Evolutionary conservation across 352 stramenopile genomes (phyloP).

Genomic region (Phytophthora fragariaefolia): DNA sequence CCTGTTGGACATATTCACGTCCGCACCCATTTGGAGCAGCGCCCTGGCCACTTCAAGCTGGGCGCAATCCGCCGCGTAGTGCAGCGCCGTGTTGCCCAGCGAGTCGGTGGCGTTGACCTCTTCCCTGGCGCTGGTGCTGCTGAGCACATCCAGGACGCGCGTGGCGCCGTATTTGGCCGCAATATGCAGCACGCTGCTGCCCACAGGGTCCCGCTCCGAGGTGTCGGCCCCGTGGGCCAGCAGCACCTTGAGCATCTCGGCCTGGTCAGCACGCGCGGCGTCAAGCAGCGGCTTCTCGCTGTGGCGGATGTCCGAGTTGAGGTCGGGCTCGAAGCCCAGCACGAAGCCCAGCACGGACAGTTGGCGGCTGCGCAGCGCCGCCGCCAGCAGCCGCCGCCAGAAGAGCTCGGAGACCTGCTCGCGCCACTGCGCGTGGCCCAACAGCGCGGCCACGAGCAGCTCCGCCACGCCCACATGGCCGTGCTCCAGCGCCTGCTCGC

Average conservation of each 20-base stretch:
- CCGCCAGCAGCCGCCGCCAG: slow-evolving; percentile 31
- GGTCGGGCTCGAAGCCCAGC: slow-evolving; percentile 39
- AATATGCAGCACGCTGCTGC: slow-evolving; percentile 44
- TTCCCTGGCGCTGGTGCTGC: slow-evolving; percentile 19
- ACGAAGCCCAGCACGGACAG: slow-evolving; percentile 39
- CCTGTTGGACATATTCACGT: slow-evolving; percentile 34
- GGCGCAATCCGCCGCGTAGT: slow-evolving; percentile 38
- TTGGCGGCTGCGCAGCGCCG: slow-evolving; percentile 34
- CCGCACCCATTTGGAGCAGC: slow-evolving; percentile 29
- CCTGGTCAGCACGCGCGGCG: slow-evolving; percentile 26
- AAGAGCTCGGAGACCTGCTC: slow-evolving; percentile 37
- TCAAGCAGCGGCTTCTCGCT: slow-evolving; percentile 44
- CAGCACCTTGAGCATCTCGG: slow-evolving; percentile 38
- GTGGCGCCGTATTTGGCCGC: slow-evolving; percentile 37
- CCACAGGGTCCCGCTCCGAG: slow-evolving; percentile 26
- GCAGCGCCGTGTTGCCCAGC: slow-evolving; percentile 41
- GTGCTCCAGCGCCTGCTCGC: slow-evolving; percentile 44
- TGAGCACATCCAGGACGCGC: slow-evolving; percentile 28
- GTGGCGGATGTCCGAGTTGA: slow-evolving; percentile 35
- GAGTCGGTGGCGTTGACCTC: slow-evolving; percentile 37
- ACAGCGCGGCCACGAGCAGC: slow-evolving; percentile 26
- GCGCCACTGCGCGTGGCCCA: slow-evolving; percentile 5
- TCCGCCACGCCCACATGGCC: slow-evolving; percentile 34
- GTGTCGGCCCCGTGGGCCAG: slow-evolving; percentile 33
- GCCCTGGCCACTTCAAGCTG: slow-evolving; percentile 19